These are phyloP conservation scores for Penicillium subrubescens DNA, from an alignment of 495 filamentous ascomycete genomes.

Conservation along the genomic window DNA sequence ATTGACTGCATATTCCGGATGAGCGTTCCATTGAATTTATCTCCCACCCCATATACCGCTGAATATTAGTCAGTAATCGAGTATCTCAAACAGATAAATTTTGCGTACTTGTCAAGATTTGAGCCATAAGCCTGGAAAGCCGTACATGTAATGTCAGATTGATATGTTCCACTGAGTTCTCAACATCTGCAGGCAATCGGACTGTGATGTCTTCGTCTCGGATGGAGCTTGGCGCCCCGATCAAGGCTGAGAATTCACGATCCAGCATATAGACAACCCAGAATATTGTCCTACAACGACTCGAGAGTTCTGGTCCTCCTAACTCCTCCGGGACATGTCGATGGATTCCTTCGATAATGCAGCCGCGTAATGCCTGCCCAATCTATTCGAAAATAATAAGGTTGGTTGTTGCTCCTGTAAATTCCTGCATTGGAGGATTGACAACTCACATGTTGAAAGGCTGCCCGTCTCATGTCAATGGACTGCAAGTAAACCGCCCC, in stretches of 20 bases:
- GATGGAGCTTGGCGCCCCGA: conserved; percentile 40
- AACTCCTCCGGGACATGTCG: conserved; percentile 34
- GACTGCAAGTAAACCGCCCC: conserved; percentile 42
- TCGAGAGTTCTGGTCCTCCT: conserved; percentile 26
- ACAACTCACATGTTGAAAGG: conserved; percentile 37
- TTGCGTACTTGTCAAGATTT: conserved; percentile 32
- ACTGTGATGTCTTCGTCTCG: conserved; percentile 44
- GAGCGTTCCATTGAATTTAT: conserved; percentile 28
- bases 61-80: background rate
- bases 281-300: conserved; percentile 38
- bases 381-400: conserved; percentile 18
- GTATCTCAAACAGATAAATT: background rate
- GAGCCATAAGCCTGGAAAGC: conserved; percentile 32
- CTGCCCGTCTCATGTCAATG: conserved; percentile 39
- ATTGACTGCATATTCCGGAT: conserved; percentile 35
- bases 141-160: conserved; percentile 36
- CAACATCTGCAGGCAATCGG: conserved; percentile 30
- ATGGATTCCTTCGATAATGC: conserved; percentile 41
- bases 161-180: conserved; percentile 29
- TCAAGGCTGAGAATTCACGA: conserved; percentile 38
- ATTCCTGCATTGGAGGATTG: background rate
- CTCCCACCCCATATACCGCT: conserved; percentile 34
- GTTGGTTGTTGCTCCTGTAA: background rate
- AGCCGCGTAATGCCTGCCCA: conserved; percentile 40
- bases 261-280: conserved; percentile 47